Evolutionary conservation across 345 rosid species (phyloP).

Genomic region (Erucastrum elatum): DNA sequence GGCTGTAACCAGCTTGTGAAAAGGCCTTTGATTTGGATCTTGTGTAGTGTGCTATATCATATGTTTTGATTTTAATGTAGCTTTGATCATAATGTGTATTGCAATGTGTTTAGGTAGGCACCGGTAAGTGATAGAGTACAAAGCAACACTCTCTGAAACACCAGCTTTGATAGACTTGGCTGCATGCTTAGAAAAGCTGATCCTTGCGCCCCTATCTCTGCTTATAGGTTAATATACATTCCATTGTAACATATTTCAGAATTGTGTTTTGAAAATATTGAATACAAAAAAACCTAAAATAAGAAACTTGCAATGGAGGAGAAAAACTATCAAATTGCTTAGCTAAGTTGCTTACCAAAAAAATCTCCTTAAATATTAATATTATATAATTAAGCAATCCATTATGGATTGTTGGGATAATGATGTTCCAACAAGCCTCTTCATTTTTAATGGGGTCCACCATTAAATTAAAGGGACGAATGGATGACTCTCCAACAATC

Average conservation of each 20-base stretch:
- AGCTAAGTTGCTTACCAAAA: no score
- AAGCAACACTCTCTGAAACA: slow-evolving; percentile 91
- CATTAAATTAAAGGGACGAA: no score
- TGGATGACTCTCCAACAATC: no score
- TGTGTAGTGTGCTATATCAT: slow-evolving; percentile 6
- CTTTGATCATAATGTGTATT: slow-evolving; percentile 27
- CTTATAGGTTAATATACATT: slow-evolving; percentile 46
- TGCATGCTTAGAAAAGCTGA: slow-evolving; percentile 55
- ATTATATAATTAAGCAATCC: no score
- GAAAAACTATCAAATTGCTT: no score
- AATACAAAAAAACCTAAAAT: background rate
- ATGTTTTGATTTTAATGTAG: slow-evolving; percentile 1
- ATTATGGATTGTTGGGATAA: no score
- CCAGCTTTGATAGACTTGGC: slow-evolving; percentile 91
- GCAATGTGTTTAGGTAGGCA: slow-evolving; percentile 58
- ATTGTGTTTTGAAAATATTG: slow-evolving; percentile 2
- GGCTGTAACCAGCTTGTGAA: no score
- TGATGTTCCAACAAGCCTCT: no score
- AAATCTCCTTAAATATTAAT: no score
- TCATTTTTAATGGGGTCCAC: no score
- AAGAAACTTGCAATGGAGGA: no score
- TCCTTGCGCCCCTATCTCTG: slow-evolving; percentile 77
- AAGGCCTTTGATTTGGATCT: no score
- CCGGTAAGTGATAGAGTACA: slow-evolving; percentile 93
- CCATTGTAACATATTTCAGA: background rate